Conservation (phyloP, 352 stramenopile genomes). For the Pythium aquatile region DNA sequence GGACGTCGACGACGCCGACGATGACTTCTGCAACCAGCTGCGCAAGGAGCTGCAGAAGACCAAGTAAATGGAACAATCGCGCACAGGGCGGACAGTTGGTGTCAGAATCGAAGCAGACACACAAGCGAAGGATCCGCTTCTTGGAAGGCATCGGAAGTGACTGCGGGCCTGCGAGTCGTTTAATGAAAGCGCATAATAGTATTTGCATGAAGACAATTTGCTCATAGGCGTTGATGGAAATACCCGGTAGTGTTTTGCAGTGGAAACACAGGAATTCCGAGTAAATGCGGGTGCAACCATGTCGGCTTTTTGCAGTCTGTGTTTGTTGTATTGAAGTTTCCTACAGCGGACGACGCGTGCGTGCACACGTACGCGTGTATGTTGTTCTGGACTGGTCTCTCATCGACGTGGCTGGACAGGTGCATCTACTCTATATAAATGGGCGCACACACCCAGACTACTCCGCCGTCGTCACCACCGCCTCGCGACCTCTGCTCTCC, state of each 20-base stretch:
- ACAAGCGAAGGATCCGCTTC: no score
- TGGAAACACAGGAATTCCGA: background rate
- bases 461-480: background rate
- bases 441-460: background rate
- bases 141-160: no score
- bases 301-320: background rate
- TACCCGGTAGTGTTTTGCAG: background rate
- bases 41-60: constrained; percentile 87
- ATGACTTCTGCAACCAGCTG: constrained; percentile 92
- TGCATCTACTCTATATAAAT: constrained; percentile 3
- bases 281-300: background rate
- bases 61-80: constrained; percentile 37
- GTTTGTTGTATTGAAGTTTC: constrained; percentile 2
- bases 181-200: constrained; percentile 4
- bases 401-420: background rate
- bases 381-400: background rate
- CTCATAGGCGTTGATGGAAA: background rate
- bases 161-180: background rate
- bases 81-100: no score
- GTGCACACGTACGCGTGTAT: background rate
- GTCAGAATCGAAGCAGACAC: background rate
- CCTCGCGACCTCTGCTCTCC: background rate
- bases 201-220: background rate
- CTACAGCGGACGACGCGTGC: background rate
- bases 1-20: constrained; percentile 91